Percentiles rank a stretch among this genome's conserved stretches.
These are phyloP conservation scores for Cryphonectria carpinicola DNA, from an alignment of 2,329 filamentous ascomycete species.

Conservation along the genomic window DNA sequence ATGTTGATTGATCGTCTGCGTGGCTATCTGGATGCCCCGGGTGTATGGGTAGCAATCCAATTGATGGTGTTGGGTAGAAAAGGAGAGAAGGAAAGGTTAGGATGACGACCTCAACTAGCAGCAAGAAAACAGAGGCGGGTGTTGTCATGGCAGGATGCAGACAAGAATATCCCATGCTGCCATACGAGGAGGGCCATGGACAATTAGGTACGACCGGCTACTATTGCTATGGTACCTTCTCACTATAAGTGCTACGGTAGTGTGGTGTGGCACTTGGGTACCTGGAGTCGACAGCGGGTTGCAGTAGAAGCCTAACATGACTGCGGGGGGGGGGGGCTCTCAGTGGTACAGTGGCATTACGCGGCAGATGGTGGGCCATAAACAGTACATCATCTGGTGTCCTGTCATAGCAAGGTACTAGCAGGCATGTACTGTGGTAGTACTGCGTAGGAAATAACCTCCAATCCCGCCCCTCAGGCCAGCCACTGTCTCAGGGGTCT, in stretches of 20 bases:
- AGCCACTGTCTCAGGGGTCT: neutral
- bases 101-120: neutral
- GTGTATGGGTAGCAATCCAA: neutral
- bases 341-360: neutral
- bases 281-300: neutral
- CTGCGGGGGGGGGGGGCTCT: neutral
- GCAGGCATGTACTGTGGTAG: neutral
- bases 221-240: neutral
- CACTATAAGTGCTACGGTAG: neutral
- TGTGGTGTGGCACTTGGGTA: neutral
- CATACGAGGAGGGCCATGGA: neutral
- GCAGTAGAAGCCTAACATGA: neutral
- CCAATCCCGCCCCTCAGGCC: neutral
- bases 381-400: neutral
- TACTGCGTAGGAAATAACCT: neutral
- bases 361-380: neutral
- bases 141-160: neutral
- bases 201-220: neutral
- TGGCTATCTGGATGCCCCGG: neutral
- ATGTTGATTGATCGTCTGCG: neutral
- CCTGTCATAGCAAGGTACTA: neutral
- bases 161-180: neutral
- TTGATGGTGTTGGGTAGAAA: neutral
- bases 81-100: neutral
- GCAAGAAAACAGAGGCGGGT: slow-evolving; percentile 8